Evolutionary conservation across 2,329 filamentous ascomycete species (phyloP).

Genomic region (Diaporthe nobilis): DNA sequence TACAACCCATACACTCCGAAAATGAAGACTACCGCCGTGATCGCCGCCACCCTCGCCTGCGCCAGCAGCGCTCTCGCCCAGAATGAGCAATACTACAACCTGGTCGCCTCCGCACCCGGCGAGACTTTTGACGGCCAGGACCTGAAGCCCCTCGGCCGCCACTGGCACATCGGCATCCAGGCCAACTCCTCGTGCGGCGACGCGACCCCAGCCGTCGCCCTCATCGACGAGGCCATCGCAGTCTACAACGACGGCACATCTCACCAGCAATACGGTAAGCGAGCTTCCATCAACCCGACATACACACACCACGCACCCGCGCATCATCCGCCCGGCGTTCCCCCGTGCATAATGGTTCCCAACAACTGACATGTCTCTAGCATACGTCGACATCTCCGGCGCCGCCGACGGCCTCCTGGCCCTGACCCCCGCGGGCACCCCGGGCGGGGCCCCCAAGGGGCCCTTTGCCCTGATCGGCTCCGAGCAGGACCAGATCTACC

Average conservation of each 20-base stretch:
- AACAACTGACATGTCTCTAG: slow-evolving; percentile 10
- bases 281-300: not conserved
- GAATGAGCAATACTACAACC: slow-evolving; percentile 11
- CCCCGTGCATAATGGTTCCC: not conserved
- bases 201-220: not conserved
- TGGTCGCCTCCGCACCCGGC: slow-evolving; percentile 23
- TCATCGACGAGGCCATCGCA: slow-evolving; percentile 13
- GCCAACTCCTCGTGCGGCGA: slow-evolving; percentile 26
- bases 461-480: slow-evolving; percentile 15
- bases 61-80: slow-evolving; percentile 25
- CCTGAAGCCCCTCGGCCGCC: slow-evolving; percentile 19
- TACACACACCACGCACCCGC: not conserved
- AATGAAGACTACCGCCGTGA: slow-evolving; percentile 15
- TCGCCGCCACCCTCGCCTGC: slow-evolving; percentile 16
- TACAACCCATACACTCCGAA: not conserved
- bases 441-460: not conserved
- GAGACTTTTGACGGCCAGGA: slow-evolving; percentile 9
- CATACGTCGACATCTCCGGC: slow-evolving; percentile 27
- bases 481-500: slow-evolving; percentile 30
- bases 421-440: slow-evolving; percentile 1
- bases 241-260: slow-evolving; percentile 31
- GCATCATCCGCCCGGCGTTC: not conserved
- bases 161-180: slow-evolving; percentile 10
- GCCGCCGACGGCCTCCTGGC: slow-evolving; percentile 27
- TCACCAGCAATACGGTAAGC: slow-evolving; percentile 17